Evolutionary conservation across 2,329 filamentous ascomycete genomes (phyloP), one percentile per base, ranked within the genome.

Genomic region (Fusarium nisikadoi): DNA sequence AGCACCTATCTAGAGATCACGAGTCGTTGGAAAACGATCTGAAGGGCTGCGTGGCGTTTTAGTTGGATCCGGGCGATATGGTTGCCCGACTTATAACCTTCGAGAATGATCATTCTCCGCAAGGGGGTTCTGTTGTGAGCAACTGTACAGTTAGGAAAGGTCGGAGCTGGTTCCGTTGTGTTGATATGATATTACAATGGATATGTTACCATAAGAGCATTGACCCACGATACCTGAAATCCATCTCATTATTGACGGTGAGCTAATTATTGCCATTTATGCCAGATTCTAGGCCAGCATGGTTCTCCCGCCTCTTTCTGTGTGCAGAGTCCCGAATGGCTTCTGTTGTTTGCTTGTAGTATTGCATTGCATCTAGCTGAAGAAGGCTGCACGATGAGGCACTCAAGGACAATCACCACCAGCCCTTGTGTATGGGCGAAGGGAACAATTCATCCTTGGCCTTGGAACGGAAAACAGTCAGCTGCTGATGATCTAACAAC

Each of bases 1-100:
- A 68, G 53, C 53, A 45, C 27, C 27, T 49, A 52, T 33, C 61
- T 56, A 46, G 45, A 29, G 33, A 47, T 62, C 70, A 54, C 47
- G 55, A 71, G 67, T 66, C 42, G 62, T 57, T 72, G 42, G 55
- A 55, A 43, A 49, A 46, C 52, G 49, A 46, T 57, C 35, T 60
- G 43, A 53, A 45, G 35, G 49, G 25, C 49, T 27, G 27, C 33
- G 73, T 77, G 75, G 75, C 73, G 73, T 53, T 59, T 64, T 39
- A 69, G 65, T 75, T 74, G 70, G 59, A 43, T 58, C 60, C 65
- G 60, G 53, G 61, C 66, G 62, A 60, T 45, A 58, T 46, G 62
- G 47, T 66, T 66, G 54, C 65, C 64, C 58, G 38, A 73, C 74
- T 67, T 25, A 62, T 60, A 58, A 59, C 54, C 60, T 73, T 75